Conservation (phyloP, 148 eudicot genomes). For the Camellia granthamiana region DNA sequence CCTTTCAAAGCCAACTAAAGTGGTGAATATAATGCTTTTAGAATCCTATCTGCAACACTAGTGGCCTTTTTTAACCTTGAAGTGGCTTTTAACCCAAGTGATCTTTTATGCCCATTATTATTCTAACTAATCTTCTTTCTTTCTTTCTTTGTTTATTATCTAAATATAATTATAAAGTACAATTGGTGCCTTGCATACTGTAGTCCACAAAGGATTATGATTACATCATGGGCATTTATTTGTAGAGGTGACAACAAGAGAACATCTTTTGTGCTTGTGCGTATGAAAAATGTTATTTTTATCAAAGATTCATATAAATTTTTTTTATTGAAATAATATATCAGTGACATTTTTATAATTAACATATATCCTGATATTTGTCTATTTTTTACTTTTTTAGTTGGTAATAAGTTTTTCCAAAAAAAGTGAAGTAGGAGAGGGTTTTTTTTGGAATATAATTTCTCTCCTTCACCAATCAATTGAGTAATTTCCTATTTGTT, state of each 20-base stretch:
- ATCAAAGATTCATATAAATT: too few relatives aligned
- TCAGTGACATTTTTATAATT: too few relatives aligned
- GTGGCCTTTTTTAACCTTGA: not conserved
- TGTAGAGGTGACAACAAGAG: not conserved
- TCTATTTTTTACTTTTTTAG: too few relatives aligned
- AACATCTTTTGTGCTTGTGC: not conserved
- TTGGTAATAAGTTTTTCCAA: not conserved
- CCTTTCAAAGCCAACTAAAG: not conserved
- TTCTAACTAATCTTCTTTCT: constrained; percentile 4
- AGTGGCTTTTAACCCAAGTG: constrained; percentile 8
- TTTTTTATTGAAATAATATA: too few relatives aligned
- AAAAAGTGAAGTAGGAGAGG: not conserved
- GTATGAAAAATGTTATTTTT: too few relatives aligned
- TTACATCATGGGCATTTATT: not conserved
- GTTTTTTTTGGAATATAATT: not conserved
- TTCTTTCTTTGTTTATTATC: too few relatives aligned
- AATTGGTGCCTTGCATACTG: constrained; percentile 10
- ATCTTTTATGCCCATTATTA: constrained; percentile 2
- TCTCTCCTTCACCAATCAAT: not conserved
- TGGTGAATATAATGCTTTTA: constrained; percentile 8
- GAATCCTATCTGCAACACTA: not conserved
- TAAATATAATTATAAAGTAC: not conserved
- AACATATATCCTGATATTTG: too few relatives aligned
- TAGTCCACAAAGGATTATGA: not conserved
- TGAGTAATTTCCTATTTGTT: not conserved